phyloP scores from a whole-genome alignment of 2,329 filamentous ascomycete species.

The Epichloe coenophiala region DNA sequence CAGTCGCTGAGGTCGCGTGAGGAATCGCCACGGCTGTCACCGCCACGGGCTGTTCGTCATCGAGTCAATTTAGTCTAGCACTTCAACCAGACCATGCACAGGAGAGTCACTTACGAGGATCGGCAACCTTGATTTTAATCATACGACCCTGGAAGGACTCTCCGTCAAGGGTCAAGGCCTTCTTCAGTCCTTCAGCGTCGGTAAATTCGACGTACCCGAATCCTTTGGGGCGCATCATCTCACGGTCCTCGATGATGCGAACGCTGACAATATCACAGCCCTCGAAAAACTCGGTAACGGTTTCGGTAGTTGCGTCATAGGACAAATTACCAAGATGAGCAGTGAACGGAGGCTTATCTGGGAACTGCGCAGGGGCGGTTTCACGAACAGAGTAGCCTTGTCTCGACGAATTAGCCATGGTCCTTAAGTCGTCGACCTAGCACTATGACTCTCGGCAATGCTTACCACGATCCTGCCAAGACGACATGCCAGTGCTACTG shows the following conservation, averaged over 20 bases:
- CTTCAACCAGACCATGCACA: not conserved
- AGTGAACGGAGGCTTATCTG: conserved; percentile 85
- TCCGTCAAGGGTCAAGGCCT: conserved; percentile 74
- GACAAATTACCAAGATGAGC: conserved; percentile 94
- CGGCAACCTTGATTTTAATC: conserved; percentile 88
- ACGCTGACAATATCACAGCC: conserved; percentile 81
- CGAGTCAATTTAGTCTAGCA: not conserved
- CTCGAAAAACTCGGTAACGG: conserved; percentile 74
- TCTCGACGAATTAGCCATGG: conserved; percentile 9
- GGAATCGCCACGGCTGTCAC: conserved; percentile 46
- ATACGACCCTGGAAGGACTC: conserved; percentile 74
- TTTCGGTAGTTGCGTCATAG: conserved; percentile 77
- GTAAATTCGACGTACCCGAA: conserved; percentile 97
- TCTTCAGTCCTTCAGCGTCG: conserved; percentile 77
- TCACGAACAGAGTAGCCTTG: conserved; percentile 53
- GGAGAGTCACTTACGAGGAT: conserved; percentile 63
- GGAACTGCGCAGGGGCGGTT: conserved; percentile 57
- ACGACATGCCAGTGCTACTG: conserved; percentile 18
- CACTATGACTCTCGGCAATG: not conserved
- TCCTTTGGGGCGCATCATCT: conserved; percentile 84
- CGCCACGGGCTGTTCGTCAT: conserved; percentile 59
- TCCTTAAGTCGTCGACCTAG: not conserved
- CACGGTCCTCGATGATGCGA: conserved; percentile 91
- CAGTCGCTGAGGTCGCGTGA: conserved; percentile 76
- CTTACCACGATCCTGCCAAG: conserved; percentile 33